These are phyloP conservation scores for Alloascoidea hylecoeti DNA, from an alignment of 805 yeast genomes.

Conservation along the genomic window DNA sequence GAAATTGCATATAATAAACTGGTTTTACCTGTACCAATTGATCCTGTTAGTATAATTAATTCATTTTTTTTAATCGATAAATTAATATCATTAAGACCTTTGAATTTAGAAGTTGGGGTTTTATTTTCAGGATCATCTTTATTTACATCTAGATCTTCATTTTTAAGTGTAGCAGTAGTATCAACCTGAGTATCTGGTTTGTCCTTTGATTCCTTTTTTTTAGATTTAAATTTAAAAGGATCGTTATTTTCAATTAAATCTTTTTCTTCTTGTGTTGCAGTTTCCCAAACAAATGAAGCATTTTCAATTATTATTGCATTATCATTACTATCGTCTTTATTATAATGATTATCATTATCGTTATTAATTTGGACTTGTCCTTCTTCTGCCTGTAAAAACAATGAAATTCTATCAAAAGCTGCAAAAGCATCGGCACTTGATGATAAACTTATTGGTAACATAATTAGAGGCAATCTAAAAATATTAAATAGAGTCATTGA, in stretches of 20 bases:
- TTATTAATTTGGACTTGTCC: too few species aligned
- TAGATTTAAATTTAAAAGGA: neutral
- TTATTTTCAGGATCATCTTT: neutral
- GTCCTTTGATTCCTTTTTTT: neutral
- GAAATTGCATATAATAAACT: constrained; percentile 58
- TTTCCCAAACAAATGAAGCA: constrained; percentile 61
- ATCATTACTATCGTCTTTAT: constrained; percentile 17
- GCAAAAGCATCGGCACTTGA: constrained; percentile 48
- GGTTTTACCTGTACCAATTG: constrained; percentile 74
- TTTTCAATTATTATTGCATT: constrained; percentile 36
- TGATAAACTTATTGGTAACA: constrained; percentile 53
- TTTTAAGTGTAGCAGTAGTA: neutral
- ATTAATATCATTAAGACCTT: constrained; percentile 36
- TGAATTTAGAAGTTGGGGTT: constrained; percentile 13
- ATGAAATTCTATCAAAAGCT: constrained; percentile 33
- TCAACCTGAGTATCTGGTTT: neutral
- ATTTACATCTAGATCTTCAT: too few species aligned
- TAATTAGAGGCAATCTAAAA: constrained; percentile 41
- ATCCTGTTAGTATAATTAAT: constrained; percentile 63
- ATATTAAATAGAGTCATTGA: constrained; percentile 57
- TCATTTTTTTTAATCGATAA: constrained; percentile 47
- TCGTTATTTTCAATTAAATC: constrained; percentile 1
- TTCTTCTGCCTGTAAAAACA: neutral
- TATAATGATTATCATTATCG: constrained; percentile 12
- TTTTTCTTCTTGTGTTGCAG: constrained; percentile 3